Conservation (phyloP, 2,329 filamentous ascomycete species). For the Alternaria consortialis region DNA sequence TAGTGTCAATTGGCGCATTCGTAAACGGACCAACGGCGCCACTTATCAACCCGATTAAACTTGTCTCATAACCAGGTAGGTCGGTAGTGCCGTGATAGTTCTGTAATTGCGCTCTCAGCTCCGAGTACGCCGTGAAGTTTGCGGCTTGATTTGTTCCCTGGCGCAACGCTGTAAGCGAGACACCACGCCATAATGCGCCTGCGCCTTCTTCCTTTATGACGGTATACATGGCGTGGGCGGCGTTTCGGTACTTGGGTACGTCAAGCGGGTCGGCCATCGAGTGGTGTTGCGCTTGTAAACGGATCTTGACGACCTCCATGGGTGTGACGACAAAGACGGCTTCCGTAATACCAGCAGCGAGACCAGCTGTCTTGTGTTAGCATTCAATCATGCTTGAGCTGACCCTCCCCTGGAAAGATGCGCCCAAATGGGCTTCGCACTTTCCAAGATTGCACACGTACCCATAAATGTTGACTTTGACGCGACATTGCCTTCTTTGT, state of each 20-base stretch:
- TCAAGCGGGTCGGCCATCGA: conserved; percentile 97
- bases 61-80: conserved; percentile 89
- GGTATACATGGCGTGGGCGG: conserved; percentile 82
- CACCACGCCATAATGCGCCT: conserved; percentile 89
- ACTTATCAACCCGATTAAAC: conserved; percentile 85
- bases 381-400: neutral
- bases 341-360: conserved; percentile 93
- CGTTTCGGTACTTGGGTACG: conserved; percentile 95
- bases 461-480: conserved; percentile 76
- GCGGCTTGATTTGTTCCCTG: conserved; percentile 95
- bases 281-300: conserved; percentile 97
- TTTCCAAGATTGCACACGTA: conserved; percentile 51
- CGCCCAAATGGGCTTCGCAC: neutral
- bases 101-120: conserved; percentile 84
- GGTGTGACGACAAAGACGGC: conserved; percentile 95
- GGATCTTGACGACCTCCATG: conserved; percentile 99
- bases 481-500: conserved; percentile 71
- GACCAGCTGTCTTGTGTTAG: conserved; percentile 69
- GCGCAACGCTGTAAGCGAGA: conserved; percentile 88
- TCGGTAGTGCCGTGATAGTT: conserved; percentile 75
- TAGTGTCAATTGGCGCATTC: conserved; percentile 98
- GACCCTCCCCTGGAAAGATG: neutral
- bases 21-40: conserved; percentile 96
- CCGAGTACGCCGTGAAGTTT: conserved; percentile 97
- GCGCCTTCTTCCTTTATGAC: conserved; percentile 91